Evolutionary conservation across 306 rosid genomes (phyloP), one percentile per base, ranked within the genome.

Genomic region (Styphnolobium japonicum): DNA sequence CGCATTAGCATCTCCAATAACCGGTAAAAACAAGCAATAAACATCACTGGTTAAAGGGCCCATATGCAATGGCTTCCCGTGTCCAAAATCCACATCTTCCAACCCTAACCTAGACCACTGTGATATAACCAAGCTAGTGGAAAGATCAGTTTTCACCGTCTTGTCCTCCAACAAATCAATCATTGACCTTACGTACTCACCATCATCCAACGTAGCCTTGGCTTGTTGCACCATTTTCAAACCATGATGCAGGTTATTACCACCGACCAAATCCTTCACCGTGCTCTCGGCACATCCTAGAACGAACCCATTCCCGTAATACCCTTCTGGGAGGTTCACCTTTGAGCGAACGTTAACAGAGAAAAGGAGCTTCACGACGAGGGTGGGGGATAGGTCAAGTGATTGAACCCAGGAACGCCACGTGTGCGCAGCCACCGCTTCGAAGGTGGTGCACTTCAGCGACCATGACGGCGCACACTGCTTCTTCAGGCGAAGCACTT

Each of bases 51-150:
- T 72, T 1, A 94, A 34, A 16, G 98, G 86, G 7, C 98, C 98
- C 96, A 94, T 89, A 2, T 89, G 88, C 11, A 90, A 4, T 1
- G 97, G 81, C 70, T 88, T 90, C 25, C 97, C 98, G 67, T 84
- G 86, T 45, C 98, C 98, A 39, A 94, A 94, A 60, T 94, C 94
- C 83, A 94, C 72, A 7, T 89, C 92, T 76, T 92, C 97, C 10
- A 94, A 80, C 53, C 98, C 98, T 9, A 94, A 61, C 81, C 82
- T 94, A 0, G 98, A 88, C 97, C 98, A 94, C 39, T 92, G 98
- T 0, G 98, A 92, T 45, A 94, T 94, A 10, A 94, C 90, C 84
- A 94, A 70, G 23, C 88, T 94, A 8, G 82, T n/a, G 3, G 87
- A 82, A 21, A 94, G 75, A 73, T 94, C 98, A 0, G 88, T 85